Base-by-base conservation (phyloP, 1,284 basidiomycete species). In the Irpex sp. region DNA sequence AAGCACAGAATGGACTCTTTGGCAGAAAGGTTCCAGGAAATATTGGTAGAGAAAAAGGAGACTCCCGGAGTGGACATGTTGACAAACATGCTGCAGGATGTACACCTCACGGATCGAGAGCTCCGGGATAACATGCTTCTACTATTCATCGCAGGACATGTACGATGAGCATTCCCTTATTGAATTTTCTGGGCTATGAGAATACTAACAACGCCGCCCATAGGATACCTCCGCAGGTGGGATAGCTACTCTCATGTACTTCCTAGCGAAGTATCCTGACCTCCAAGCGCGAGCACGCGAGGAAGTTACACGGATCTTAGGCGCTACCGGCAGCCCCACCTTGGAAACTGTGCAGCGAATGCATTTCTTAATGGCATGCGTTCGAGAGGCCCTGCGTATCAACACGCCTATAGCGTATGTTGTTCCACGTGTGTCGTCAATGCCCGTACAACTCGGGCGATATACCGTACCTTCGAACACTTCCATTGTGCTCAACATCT, bases 1-100 rank as follows among this genome's bases (percentile, higher is more conserved):
- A 75, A 77, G 24, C 56, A 22, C 60, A 58, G 72, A 67, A 76
- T 82, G 62, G 79, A 82, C 56, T 62, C 69, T 11, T 42, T 66
- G 6, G 43, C 27, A 7, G 65, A 32, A 6, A 6, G 65, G n/a
- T 66, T 42, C 42, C 9, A 45, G 27, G 42, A 44, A 32, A 56
- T 60, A n/a, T 59, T 68, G 18, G 20, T 18, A 24, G 59, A 60
- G 6, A 68, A 63, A 43, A 22, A 27, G 13, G 44, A 59, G 20
- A 63, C 56, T 6, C 67, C 59, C 4, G 58, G 67, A 5, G 4
- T 7, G 9, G 67, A 68, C 38, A 62, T 68, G 27, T 59, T 68
- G 13, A 62, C 22, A 18, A 60, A 62, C 67, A 22, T 68, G 56
- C 43, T 68, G 18, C 22, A 63, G 22, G 59, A 68, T 32, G 58